Percentiles rank a stretch among this genome's conserved stretches.
Conservation (phyloP, 1,284 basidiomycete species). For the Trichosporon sp. region DNA sequence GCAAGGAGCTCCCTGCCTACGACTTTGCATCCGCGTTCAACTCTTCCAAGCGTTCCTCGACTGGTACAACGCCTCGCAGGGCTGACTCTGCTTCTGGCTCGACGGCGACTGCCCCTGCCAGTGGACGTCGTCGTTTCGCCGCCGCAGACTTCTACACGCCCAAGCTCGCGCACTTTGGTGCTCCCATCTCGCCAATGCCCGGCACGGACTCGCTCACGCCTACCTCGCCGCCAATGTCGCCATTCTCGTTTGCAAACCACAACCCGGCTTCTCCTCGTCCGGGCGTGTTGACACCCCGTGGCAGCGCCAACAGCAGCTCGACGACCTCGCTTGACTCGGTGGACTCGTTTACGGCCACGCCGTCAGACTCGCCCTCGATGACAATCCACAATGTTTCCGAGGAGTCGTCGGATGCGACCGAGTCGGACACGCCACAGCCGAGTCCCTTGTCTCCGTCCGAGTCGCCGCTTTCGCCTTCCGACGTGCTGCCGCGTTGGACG, state of each 20-base stretch:
- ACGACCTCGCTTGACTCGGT: conserved; percentile 25
- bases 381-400: neutral
- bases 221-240: conserved; percentile 22
- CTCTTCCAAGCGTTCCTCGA: conserved; percentile 43
- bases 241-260: conserved; percentile 2
- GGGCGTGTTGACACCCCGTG: conserved; percentile 17
- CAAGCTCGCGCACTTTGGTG: conserved; percentile 26
- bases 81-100: neutral
- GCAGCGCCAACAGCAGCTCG: conserved; percentile 26
- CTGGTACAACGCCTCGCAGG: neutral
- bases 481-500: conserved; percentile 41
- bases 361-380: conserved; percentile 30
- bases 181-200: conserved; percentile 4
- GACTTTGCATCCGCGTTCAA: conserved; percentile 61
- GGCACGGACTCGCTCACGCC: conserved; percentile 15
- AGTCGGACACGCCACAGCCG: conserved; percentile 43
- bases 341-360: conserved; percentile 22
- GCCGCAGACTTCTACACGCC: conserved; percentile 53
- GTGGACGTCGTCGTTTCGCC: conserved; percentile 31
- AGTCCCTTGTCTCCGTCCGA: conserved; percentile 27
- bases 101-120: neutral
- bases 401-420: conserved; percentile 27
- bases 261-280: conserved; percentile 24
- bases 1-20: conserved; percentile 50
- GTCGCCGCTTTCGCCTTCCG: conserved; percentile 42